Evolutionary conservation across 768 basidiomycete genomes (phyloP).

Genomic region (Gloeopeniophorella convolvens): DNA sequence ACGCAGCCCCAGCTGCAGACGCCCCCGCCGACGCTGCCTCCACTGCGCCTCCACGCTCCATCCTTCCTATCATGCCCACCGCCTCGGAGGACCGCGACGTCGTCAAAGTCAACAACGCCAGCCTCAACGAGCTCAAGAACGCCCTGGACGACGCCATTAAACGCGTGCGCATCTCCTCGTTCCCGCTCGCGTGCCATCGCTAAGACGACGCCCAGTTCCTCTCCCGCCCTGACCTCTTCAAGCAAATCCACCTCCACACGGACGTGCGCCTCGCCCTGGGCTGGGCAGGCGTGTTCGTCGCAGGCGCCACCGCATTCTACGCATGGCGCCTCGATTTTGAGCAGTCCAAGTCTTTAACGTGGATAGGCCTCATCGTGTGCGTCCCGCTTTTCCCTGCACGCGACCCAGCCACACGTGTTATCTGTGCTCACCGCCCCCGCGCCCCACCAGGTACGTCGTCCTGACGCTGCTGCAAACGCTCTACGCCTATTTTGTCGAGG

Average conservation of each 20-base stretch:
- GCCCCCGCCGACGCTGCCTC: conserved; percentile 10
- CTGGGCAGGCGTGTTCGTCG: conserved; percentile 80
- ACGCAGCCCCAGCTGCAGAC: neutral
- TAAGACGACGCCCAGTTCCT: conserved; percentile 52
- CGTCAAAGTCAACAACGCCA: conserved; percentile 48
- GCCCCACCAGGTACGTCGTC: conserved; percentile 55
- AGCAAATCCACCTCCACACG: conserved; percentile 79
- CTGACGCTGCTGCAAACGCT: conserved; percentile 67
- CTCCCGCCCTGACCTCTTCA: conserved; percentile 75
- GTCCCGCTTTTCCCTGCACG: conserved; percentile 31
- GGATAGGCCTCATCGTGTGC: conserved; percentile 71
- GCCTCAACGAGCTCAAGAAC: conserved; percentile 43
- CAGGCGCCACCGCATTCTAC: conserved; percentile 75
- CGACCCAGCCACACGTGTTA: conserved; percentile 1
- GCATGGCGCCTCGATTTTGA: conserved; percentile 89
- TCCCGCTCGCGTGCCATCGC: neutral
- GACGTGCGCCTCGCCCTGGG: conserved; percentile 85
- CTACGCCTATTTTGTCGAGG: conserved; percentile 84
- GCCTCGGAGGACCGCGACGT: conserved; percentile 28
- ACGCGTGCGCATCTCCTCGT: conserved; percentile 43
- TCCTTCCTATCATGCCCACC: conserved; percentile 21
- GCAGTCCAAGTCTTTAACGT: conserved; percentile 73
- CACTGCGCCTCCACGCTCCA: conserved; percentile 10
- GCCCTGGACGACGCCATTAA: conserved; percentile 82
- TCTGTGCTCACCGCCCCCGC: neutral